These are phyloP conservation scores for Cyberlindnera americana DNA, from an alignment of 805 yeast species.

Conservation along the genomic window DNA sequence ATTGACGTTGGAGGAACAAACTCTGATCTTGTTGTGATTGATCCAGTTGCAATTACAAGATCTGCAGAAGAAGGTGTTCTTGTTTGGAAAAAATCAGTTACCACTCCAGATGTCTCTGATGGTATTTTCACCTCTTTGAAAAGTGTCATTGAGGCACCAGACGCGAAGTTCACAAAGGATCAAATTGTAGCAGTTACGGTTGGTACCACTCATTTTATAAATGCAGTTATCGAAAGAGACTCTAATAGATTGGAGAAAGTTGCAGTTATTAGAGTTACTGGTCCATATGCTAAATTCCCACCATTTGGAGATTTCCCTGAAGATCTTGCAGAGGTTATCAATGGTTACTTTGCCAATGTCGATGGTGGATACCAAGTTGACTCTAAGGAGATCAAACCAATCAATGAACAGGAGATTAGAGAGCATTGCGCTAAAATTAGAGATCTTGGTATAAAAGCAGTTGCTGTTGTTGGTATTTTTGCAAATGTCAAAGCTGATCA, in stretches of 20 bases:
- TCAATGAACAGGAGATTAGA: slow-evolving; percentile 31
- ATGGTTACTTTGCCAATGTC: slow-evolving; percentile 35
- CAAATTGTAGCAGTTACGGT: slow-evolving; percentile 44
- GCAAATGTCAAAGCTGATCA: slow-evolving; percentile 37
- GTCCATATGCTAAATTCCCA: slow-evolving; percentile 37
- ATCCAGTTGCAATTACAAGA: slow-evolving; percentile 30
- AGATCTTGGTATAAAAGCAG: slow-evolving; percentile 31
- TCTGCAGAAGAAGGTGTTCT: slow-evolving; percentile 34
- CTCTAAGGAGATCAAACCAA: slow-evolving; percentile 34
- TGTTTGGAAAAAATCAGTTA: slow-evolving; percentile 39
- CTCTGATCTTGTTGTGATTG: slow-evolving; percentile 44
- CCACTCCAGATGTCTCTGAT: slow-evolving; percentile 41
- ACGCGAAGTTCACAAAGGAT: too few species aligned
- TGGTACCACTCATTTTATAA: slow-evolving; percentile 51
- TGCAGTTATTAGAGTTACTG: slow-evolving; percentile 43
- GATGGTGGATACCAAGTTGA: slow-evolving; percentile 43
- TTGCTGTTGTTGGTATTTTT: slow-evolving; percentile 41
- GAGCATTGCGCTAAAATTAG: slow-evolving; percentile 32
- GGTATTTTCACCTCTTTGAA: too few species aligned
- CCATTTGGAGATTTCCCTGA: slow-evolving; percentile 46
- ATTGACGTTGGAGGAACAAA: slow-evolving; percentile 51
- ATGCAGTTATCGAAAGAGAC: slow-evolving; percentile 47
- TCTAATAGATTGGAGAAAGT: slow-evolving; percentile 38
- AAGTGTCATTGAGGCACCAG: too few species aligned
- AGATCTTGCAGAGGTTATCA: slow-evolving; percentile 32